Percentiles rank a stretch among this genome's conserved stretches.
Conservation (phyloP, 805 yeast genomes). For the Candida golubevii region DNA sequence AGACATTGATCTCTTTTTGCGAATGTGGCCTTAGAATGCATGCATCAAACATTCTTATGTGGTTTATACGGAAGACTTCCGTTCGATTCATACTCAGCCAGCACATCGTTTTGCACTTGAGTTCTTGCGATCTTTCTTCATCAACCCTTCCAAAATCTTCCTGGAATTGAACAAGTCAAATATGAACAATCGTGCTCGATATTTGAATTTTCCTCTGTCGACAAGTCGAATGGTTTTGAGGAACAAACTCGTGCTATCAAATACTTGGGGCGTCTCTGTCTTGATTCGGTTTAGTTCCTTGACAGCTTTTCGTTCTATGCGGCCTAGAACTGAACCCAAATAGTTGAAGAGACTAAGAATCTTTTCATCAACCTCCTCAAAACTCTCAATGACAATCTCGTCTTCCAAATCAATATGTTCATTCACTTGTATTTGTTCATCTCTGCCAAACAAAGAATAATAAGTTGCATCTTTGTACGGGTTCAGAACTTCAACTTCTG, state of each 20-base stretch:
- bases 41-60: neutral
- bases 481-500: conserved; percentile 11
- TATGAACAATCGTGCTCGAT: conserved; percentile 58
- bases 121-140: conserved; percentile 41
- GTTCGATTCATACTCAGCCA: neutral
- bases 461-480: conserved; percentile 15
- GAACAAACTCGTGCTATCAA: conserved; percentile 55
- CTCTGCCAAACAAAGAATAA: conserved; percentile 11
- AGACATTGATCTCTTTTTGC: neutral
- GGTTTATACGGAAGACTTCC: neutral
- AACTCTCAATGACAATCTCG: conserved; percentile 12
- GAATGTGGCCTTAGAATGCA: no score
- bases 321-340: conserved; percentile 39
- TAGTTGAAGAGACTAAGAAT: conserved; percentile 42
- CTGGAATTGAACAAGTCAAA: conserved; percentile 54
- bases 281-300: conserved; percentile 55
- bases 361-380: conserved; percentile 19
- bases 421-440: conserved; percentile 7
- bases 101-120: conserved; percentile 6
- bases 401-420: conserved; percentile 13
- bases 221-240: conserved; percentile 44
- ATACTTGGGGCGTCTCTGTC: conserved; percentile 44
- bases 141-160: conserved; percentile 47
- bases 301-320: conserved; percentile 51
- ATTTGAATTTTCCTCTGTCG: conserved; percentile 59